Base-by-base conservation (phyloP, 768 basidiomycete genomes). In the Auriculariales sp. region DNA sequence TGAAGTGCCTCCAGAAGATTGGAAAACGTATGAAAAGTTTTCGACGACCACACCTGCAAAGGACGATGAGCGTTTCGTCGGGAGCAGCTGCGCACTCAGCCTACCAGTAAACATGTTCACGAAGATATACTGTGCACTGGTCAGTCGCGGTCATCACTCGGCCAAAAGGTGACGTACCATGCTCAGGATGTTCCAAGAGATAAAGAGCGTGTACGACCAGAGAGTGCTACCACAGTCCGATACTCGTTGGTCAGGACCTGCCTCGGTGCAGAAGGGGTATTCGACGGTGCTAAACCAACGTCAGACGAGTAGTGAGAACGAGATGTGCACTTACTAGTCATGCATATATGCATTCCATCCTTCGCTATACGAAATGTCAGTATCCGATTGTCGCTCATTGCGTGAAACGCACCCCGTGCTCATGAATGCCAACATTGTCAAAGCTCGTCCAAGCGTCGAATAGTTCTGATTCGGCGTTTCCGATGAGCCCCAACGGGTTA, bases 311-410 rank as follows among this genome's bases (percentile, higher is more conserved):
- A n/a, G 28, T 25, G 19, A 29, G 12, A 7, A 9, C 9, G 28
- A 12, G 32, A 50, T 7, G 25, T 10, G 6, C 4, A 66, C 83
- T 59, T 61, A 92, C 88, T 79, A 94, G 65, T 97, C 88, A 61
- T 97, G 93, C 94, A 97, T 97, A 62, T 83, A 95, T 57, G 83
- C 79, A 61, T 97, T 97, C 94, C 94, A 98, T 0, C 81, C 89
- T 63, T 97, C 93, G 7, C 92, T 92, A 55, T 5, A 55, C 48
- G 15, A 27, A 49, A 42, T 42, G 47, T 56, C 28, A 55, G 51
- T 15, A 24, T 28, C 28, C 10, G 48, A 44, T 3, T 15, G 9
- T 32, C 28, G 7, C 22, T 12, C 14, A 6, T 17, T 24, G n/a
- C 22, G n/a, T n/a, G 17, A 28, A 14, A 67, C 78, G 55, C 61